phyloP scores from a whole-genome alignment of 495 filamentous ascomycete species.

The Xanthoparmelia taractica region DNA sequence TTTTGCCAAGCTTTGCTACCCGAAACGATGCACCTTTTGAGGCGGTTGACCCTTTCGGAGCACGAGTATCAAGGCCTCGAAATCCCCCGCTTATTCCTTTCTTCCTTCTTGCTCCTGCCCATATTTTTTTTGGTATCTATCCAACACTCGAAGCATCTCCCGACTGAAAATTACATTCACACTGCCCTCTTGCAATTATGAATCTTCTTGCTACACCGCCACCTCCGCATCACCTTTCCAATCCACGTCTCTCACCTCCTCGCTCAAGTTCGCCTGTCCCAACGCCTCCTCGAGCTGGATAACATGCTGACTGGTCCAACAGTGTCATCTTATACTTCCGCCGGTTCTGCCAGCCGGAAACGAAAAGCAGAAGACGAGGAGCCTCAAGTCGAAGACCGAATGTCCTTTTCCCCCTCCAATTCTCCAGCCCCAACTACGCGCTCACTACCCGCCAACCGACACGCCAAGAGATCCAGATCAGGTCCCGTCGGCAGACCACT shows the following conservation, averaged over 20 bases:
- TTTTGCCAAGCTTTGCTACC: no score
- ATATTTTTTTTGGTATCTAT: no score
- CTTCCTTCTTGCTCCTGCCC: constrained; percentile 22
- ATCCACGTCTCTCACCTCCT: constrained; percentile 60
- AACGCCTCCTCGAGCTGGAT: constrained; percentile 10
- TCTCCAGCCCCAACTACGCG: constrained; percentile 67
- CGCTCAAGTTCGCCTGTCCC: constrained; percentile 52
- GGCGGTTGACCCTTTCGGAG: no score
- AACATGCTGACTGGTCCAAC: constrained; percentile 29
- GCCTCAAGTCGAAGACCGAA: constrained; percentile 61
- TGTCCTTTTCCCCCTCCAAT: constrained; percentile 75
- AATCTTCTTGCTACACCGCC: constrained; percentile 57
- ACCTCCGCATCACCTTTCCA: constrained; percentile 68
- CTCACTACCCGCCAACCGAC: constrained; percentile 56
- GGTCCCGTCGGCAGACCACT: constrained; percentile 75
- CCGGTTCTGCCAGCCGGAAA: constrained; percentile 56
- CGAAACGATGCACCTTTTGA: no score
- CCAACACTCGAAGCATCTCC: constrained; percentile 33
- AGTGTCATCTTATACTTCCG: constrained; percentile 49
- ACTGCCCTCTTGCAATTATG: constrained; percentile 38
- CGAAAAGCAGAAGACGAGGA: constrained; percentile 81
- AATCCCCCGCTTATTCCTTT: no score
- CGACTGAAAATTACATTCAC: background rate
- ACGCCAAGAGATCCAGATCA: constrained; percentile 54
- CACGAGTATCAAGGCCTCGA: no score